Conservation (phyloP, 202 grass and related monocot genomes). For the Carex sylvatica region DNA sequence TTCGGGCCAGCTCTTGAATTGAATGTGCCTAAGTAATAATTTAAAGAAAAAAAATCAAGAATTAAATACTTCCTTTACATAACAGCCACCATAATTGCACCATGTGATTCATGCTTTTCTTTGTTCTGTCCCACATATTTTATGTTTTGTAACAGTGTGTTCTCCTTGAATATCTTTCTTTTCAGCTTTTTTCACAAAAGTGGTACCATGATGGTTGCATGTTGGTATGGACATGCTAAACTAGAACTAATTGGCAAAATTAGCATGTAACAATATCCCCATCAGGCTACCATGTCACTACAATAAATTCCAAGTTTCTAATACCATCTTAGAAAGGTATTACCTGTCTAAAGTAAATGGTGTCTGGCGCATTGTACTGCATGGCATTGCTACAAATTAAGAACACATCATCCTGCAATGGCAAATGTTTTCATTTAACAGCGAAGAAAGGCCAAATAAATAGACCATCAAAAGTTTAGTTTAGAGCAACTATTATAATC, state of each 20-base stretch:
- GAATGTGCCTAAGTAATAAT: constrained; percentile 57
- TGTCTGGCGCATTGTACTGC: constrained; percentile 98
- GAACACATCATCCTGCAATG: constrained; percentile 96
- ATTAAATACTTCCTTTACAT: background rate
- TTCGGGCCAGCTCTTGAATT: constrained; percentile 96
- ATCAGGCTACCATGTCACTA: constrained; percentile 2
- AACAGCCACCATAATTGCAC: background rate
- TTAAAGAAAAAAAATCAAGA: background rate
- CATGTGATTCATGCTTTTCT: background rate
- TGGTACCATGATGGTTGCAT: background rate
- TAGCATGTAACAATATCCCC: constrained; percentile 8
- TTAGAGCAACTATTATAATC: background rate
- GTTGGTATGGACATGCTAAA: background rate
- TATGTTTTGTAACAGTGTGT: background rate
- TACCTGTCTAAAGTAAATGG: constrained; percentile 98
- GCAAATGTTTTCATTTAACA: constrained; percentile 3
- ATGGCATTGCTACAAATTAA: constrained; percentile 99
- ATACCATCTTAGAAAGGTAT: background rate
- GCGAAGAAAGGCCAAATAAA: background rate
- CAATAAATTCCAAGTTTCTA: background rate
- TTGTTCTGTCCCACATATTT: background rate
- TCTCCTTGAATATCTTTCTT: background rate
- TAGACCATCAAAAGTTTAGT: background rate
- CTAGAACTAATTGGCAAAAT: background rate
- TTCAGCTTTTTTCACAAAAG: background rate